phyloP scores from a whole-genome alignment of 345 rosid species.

The Camelina hispida region DNA sequence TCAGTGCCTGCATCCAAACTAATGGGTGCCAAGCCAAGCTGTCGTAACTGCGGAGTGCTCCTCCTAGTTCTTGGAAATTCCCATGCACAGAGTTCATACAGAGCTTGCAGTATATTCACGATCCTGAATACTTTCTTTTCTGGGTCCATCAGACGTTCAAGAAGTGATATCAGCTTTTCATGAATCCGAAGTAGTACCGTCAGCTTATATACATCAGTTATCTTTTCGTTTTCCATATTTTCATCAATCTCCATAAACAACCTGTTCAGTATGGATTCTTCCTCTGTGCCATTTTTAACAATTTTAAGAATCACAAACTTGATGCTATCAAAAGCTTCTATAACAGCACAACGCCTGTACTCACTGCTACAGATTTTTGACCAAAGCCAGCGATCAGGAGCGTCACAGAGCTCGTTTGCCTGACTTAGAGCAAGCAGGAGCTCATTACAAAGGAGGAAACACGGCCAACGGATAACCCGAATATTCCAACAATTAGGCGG shows the following conservation, averaged over 20 bases:
- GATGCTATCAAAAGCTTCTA: constrained; percentile 87
- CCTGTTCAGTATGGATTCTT: constrained; percentile 60
- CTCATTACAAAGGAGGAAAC: constrained; percentile 86
- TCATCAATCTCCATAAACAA: constrained; percentile 63
- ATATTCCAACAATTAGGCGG: constrained; percentile 86
- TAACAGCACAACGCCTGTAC: constrained; percentile 87
- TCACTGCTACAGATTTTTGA: constrained; percentile 73
- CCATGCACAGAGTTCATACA: constrained; percentile 70
- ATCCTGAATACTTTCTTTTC: constrained; percentile 58
- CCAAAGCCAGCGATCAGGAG: constrained; percentile 85
- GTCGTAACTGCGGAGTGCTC: constrained; percentile 45
- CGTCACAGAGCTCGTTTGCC: constrained; percentile 71
- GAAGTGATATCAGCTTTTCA: constrained; percentile 62
- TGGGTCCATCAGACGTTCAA: constrained; percentile 65
- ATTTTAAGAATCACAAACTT: constrained; percentile 62
- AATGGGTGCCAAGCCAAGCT: constrained; percentile 67
- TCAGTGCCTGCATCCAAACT: constrained; percentile 53
- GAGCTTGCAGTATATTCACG: constrained; percentile 79
- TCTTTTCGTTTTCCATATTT: constrained; percentile 48
- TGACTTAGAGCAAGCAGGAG: constrained; percentile 81
- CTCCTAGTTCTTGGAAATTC: constrained; percentile 60
- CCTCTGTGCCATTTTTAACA: constrained; percentile 60
- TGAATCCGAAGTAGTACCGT: constrained; percentile 59
- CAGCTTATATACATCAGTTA: constrained; percentile 56
- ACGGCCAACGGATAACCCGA: constrained; percentile 91